Evolutionary conservation across 257 asterid species (phyloP), one percentile per base, ranked within the genome.

Genomic region (Solanum sparsipilum): DNA sequence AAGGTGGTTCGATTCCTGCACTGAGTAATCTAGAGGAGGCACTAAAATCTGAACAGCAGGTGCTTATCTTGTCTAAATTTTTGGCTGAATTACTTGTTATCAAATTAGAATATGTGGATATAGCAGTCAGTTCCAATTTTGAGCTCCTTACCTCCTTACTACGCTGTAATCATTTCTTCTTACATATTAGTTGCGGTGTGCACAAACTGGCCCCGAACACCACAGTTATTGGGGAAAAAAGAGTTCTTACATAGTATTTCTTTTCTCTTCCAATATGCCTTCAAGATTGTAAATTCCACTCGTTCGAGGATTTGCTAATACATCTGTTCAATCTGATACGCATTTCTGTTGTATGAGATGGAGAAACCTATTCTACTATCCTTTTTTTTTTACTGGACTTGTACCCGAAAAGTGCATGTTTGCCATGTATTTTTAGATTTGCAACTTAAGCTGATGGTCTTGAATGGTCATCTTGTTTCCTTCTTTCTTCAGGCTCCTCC

Each of bases 1-100:
- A 95, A 92, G 96, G 96, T 78, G 99, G 98, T 90, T 95, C 99
- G 11, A 90, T 97, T 88, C 99, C 99, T 86, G 84, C 98, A 58
- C 84, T 97, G 91, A 92, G 93, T 93, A 96, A 95, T 91, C 94
- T 97, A 13, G 92, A 97, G 94, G 98, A 97, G 91, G 96, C 98
- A 88, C 89, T 96, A 75, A 95, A 95, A 92, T 88, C 92, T 72
- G 98, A 95, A 87, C 94, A 92, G 86, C 86, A 97, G 98, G 99
- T 96, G 65, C 86, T 39, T 84, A 56, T 89, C 70, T 46, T 35
- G 36, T 48, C 67, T 21, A 21, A 31, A 44, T 41, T 73, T 73
- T 85, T 34, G 38, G 32, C 67, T 48, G 9, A 41, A 11, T 67
- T 46, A 68, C 21, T 67, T 85, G 7, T 38, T 67, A 13, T 12